Evolutionary conservation across 306 rosid species (phyloP).

Genomic region (Fragaria nilgerrensis): DNA sequence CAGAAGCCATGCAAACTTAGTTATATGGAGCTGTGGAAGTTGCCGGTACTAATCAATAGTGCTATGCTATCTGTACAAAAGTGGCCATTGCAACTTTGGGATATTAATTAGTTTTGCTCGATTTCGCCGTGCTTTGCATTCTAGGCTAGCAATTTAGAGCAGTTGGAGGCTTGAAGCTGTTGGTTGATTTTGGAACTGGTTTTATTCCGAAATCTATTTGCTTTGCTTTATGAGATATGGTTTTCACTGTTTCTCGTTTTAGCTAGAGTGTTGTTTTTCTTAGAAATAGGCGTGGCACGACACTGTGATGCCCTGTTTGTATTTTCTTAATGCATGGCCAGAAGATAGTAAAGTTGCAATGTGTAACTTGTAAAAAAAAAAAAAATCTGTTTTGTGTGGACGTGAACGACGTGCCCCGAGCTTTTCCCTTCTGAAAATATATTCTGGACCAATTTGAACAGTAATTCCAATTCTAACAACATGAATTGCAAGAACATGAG

Average conservation of each 20-base stretch:
- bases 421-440: too few species aligned
- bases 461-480: too few species aligned
- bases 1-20: conserved; percentile 70
- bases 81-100: conserved; percentile 22
- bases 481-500: too few species aligned
- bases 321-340: too few species aligned
- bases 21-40: conserved; percentile 22
- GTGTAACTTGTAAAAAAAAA: too few species aligned
- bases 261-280: neutral
- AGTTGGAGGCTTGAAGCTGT: neutral
- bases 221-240: neutral
- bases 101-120: neutral
- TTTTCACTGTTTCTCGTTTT: neutral
- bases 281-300: too few species aligned
- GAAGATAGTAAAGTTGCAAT: too few species aligned
- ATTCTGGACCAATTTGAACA: too few species aligned
- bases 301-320: too few species aligned
- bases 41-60: conserved; percentile 11
- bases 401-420: too few species aligned
- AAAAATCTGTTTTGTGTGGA: too few species aligned
- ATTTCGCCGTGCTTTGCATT: conserved; percentile 5
- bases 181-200: neutral
- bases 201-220: neutral
- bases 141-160: conserved; percentile 2
- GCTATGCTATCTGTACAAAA: conserved; percentile 51